Percentiles rank a stretch among this genome's conserved stretches.
These are phyloP conservation scores for Westerdykella aurantiaca DNA, from an alignment of 2,329 filamentous ascomycete genomes.

Conservation along the genomic window DNA sequence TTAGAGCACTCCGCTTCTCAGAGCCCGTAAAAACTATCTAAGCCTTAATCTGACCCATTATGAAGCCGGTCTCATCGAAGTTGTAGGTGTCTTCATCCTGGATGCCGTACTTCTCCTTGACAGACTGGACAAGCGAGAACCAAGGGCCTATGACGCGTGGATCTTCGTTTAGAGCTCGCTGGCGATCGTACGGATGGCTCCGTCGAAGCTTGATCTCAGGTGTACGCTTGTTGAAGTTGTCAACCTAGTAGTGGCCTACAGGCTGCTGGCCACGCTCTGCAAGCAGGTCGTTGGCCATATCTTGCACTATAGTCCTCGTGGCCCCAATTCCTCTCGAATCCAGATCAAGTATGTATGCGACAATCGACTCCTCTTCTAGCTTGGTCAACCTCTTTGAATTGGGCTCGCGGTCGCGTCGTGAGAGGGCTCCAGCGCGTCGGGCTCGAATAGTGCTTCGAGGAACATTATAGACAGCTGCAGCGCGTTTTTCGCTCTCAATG, in stretches of 20 bases:
- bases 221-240: constrained; percentile 6
- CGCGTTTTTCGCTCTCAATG: constrained; percentile 1
- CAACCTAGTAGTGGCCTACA: constrained; percentile 7
- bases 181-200: constrained; percentile 2
- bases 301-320: constrained; percentile 1
- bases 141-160: constrained; percentile 1
- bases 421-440: neutral
- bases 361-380: constrained; percentile 13
- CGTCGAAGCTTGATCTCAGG: constrained; percentile 2
- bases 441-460: constrained; percentile 1
- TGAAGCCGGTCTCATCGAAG: constrained; percentile 26
- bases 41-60: constrained; percentile 21
- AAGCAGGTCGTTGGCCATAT: constrained; percentile 13
- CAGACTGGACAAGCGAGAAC: constrained; percentile 1
- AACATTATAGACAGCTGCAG: constrained; percentile 1
- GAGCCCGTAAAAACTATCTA: constrained; percentile 19
- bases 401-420: constrained; percentile 10
- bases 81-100: constrained; percentile 8
- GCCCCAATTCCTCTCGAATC: constrained; percentile 1
- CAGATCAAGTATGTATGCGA: constrained; percentile 9
- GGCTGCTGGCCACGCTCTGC: neutral
- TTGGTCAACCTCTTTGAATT: constrained; percentile 11
- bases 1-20: constrained; percentile 6
- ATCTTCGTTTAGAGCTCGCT: constrained; percentile 5
- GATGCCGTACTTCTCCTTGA: constrained; percentile 5